A percentile compares a stretch with the other conserved stretches of the same genome.
Conservation (phyloP, 2,329 filamentous ascomycete genomes). For the Rhynchosporium secalis region DNA sequence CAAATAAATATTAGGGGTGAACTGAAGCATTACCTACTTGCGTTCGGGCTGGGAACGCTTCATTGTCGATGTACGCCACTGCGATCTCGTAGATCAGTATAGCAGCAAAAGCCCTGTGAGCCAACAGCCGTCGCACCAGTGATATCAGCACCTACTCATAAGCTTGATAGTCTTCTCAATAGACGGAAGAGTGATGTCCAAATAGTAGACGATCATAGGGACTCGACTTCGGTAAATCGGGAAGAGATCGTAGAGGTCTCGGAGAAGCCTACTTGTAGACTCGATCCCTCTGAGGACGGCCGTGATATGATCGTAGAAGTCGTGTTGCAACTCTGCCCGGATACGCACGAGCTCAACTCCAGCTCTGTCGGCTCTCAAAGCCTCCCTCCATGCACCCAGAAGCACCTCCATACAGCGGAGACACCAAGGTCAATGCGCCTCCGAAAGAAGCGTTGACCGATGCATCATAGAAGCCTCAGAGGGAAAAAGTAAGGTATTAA, state of each 20-base stretch:
- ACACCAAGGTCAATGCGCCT: slow-evolving; percentile 37
- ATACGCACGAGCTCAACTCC: slow-evolving; percentile 51
- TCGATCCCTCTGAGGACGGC: slow-evolving; percentile 44
- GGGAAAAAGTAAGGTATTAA: background rate
- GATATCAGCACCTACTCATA: slow-evolving; percentile 43
- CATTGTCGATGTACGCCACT: slow-evolving; percentile 51
- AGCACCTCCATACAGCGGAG: slow-evolving; percentile 36
- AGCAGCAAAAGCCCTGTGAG: background rate
- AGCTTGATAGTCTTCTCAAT: slow-evolving; percentile 53
- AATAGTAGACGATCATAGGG: slow-evolving; percentile 53
- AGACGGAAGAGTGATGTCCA: slow-evolving; percentile 58
- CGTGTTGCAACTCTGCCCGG: slow-evolving; percentile 46
- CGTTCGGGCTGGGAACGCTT: slow-evolving; percentile 43
- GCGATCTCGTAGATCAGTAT: background rate
- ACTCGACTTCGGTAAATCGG: slow-evolving; percentile 53
- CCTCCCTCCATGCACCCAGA: slow-evolving; percentile 54
- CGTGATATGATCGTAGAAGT: slow-evolving; percentile 49
- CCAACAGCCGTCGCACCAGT: background rate
- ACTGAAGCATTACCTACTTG: slow-evolving; percentile 6
- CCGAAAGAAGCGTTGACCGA: slow-evolving; percentile 23
- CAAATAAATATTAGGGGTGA: background rate
- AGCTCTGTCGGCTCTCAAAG: slow-evolving; percentile 52
- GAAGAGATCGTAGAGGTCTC: slow-evolving; percentile 55
- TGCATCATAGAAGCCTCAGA: slow-evolving; percentile 22
- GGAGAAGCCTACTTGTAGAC: slow-evolving; percentile 47